Percentiles rank a stretch among this genome's conserved stretches.
Evolutionary conservation across 495 filamentous ascomycete genomes (phyloP).

Genomic region (Aspergillus kassunensis): DNA sequence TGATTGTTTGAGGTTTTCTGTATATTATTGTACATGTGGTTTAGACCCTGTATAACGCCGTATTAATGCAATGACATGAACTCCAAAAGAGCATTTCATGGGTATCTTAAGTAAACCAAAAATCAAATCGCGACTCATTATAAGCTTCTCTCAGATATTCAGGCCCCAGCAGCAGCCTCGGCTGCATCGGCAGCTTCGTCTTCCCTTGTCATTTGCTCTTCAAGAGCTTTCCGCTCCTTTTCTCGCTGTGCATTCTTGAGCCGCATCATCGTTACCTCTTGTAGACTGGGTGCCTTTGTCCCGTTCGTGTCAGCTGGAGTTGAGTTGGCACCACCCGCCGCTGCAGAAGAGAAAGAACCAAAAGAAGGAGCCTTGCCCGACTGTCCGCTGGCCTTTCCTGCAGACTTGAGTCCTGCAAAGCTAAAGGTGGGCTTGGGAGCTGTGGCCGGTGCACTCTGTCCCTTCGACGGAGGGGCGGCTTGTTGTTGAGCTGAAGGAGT

Average conservation of each 20-base stretch:
- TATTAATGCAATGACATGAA: conserved; percentile 2
- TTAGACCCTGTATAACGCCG: conserved; percentile 18
- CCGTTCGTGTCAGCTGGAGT: conserved; percentile 29
- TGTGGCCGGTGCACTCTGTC: conserved; percentile 1
- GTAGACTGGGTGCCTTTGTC: conserved; percentile 44
- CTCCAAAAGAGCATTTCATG: conserved; percentile 8
- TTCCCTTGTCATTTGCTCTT: conserved; percentile 50
- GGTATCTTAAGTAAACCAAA: conserved; percentile 21
- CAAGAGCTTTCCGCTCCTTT: conserved; percentile 50
- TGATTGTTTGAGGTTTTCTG: conserved; percentile 20
- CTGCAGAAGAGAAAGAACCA: conserved; percentile 41
- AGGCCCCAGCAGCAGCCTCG: conserved; percentile 25
- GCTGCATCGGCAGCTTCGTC: conserved; percentile 49
- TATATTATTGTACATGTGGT: conserved; percentile 21
- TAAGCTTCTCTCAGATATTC: not conserved
- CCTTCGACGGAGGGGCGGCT: not conserved
- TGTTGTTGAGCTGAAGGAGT: conserved; percentile 19
- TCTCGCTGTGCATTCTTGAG: conserved; percentile 56
- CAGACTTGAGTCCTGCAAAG: conserved; percentile 33
- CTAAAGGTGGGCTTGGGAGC: conserved; percentile 30
- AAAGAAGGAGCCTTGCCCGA: conserved; percentile 47
- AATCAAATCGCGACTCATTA: not conserved
- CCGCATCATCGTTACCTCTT: conserved; percentile 59
- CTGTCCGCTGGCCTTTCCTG: conserved; percentile 25
- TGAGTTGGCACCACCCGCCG: conserved; percentile 25